These are phyloP conservation scores for Colletotrichum sp. DNA, from an alignment of 2,329 filamentous ascomycete species.

Conservation along the genomic window DNA sequence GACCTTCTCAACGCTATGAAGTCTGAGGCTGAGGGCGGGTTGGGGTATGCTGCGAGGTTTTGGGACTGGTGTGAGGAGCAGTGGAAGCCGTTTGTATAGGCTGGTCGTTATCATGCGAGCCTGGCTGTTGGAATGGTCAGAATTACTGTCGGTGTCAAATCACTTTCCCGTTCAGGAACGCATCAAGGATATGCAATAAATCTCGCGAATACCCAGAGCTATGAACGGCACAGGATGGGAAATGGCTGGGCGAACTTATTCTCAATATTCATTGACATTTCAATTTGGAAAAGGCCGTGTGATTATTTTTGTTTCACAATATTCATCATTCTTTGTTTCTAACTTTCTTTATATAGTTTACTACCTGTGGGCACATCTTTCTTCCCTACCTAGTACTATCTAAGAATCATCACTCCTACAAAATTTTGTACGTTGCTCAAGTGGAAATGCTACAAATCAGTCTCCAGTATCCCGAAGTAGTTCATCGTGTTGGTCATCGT, in stretches of 20 bases:
- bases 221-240: too few species aligned
- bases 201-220: too few species aligned
- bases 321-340: too few species aligned
- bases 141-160: too few species aligned
- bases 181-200: too few species aligned
- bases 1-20: neutral
- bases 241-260: too few species aligned
- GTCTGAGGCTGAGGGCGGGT: neutral
- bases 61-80: neutral
- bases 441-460: neutral
- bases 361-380: too few species aligned
- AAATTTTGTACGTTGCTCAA: neutral
- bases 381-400: too few species aligned
- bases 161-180: too few species aligned
- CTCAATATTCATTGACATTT: too few species aligned
- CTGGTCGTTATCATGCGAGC: accelerated
- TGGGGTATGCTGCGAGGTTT: neutral
- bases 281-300: too few species aligned
- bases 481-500: neutral
- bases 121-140: neutral
- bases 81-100: neutral
- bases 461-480: neutral
- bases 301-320: accelerated
- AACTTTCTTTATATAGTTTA: too few species aligned
- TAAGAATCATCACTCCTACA: neutral